These are phyloP conservation scores for Macrotyloma uniflorum DNA, from an alignment of 306 rosid genomes.

Conservation along the genomic window DNA sequence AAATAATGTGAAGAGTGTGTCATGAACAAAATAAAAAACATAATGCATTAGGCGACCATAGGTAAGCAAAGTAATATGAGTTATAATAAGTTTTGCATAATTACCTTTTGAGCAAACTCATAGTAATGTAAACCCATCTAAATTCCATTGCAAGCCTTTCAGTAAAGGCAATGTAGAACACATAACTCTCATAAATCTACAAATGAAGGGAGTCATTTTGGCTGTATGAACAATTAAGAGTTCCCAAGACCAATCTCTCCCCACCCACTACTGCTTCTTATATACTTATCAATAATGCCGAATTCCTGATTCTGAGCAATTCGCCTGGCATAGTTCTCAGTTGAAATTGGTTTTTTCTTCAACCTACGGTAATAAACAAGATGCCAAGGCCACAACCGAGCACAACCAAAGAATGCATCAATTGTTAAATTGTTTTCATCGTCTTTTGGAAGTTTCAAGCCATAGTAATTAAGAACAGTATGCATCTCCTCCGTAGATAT, in stretches of 20 bases:
- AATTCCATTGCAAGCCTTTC: slow-evolving; percentile 22
- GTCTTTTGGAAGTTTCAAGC: slow-evolving; percentile 54
- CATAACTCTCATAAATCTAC: slow-evolving; percentile 21
- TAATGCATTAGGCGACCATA: background rate
- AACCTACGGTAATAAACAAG: slow-evolving; percentile 66
- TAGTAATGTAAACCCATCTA: slow-evolving; percentile 32
- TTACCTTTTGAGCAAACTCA: slow-evolving; percentile 46
- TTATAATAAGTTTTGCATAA: slow-evolving; percentile 21
- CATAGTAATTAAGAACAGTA: slow-evolving; percentile 61
- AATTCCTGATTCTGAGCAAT: slow-evolving; percentile 71
- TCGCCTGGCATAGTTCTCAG: slow-evolving; percentile 64
- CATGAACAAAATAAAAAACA: background rate
- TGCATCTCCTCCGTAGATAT: slow-evolving; percentile 57
- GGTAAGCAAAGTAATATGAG: slow-evolving; percentile 18
- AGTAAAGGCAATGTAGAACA: slow-evolving; percentile 15
- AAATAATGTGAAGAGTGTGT: background rate
- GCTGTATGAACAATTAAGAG: slow-evolving; percentile 19
- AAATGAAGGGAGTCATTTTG: background rate
- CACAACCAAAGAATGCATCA: slow-evolving; percentile 58
- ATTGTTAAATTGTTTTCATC: slow-evolving; percentile 41
- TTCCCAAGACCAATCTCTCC: slow-evolving; percentile 49
- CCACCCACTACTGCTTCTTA: slow-evolving; percentile 81
- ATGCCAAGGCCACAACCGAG: slow-evolving; percentile 81
- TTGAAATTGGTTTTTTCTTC: slow-evolving; percentile 68
- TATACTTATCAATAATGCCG: slow-evolving; percentile 67